Percentiles rank a stretch among this genome's conserved stretches.
These are phyloP conservation scores for Diaporthe caulivora DNA, from an alignment of 2,329 filamentous ascomycete species.

Conservation along the genomic window DNA sequence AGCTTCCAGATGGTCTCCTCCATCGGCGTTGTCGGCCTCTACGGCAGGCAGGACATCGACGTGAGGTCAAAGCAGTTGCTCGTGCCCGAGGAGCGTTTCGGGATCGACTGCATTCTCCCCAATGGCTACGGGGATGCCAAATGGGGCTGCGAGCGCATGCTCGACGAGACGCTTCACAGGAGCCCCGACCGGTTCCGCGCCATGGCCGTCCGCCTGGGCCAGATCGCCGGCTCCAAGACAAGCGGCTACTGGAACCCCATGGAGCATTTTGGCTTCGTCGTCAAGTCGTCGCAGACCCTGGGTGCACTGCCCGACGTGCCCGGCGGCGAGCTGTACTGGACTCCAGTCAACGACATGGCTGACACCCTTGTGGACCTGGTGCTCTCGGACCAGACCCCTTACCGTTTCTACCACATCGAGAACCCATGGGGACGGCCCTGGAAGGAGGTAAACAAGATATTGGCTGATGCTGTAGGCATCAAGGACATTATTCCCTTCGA, in stretches of 20 bases:
- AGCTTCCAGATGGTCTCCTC: slow-evolving; percentile 58
- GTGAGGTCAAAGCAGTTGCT: slow-evolving; percentile 4
- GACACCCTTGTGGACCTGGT: slow-evolving; percentile 45
- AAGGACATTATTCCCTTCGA: background rate
- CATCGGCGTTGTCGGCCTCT: slow-evolving; percentile 48
- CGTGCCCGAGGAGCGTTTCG: slow-evolving; percentile 58
- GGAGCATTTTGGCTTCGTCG: slow-evolving; percentile 63
- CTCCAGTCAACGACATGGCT: slow-evolving; percentile 56
- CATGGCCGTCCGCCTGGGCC: slow-evolving; percentile 60
- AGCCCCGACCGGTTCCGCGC: slow-evolving; percentile 55
- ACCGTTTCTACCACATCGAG: slow-evolving; percentile 31
- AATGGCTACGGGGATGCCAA: slow-evolving; percentile 67
- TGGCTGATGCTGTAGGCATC: background rate
- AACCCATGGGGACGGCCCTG: slow-evolving; percentile 22
- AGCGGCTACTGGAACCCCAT: slow-evolving; percentile 67
- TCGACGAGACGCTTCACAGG: slow-evolving; percentile 59
- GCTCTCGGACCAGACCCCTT: slow-evolving; percentile 15
- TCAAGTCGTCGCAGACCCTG: slow-evolving; percentile 62
- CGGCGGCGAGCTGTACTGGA: slow-evolving; percentile 57
- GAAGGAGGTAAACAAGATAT: background rate
- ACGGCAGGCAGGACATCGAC: slow-evolving; percentile 37
- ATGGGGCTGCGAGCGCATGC: slow-evolving; percentile 61
- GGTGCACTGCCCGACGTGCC: slow-evolving; percentile 54
- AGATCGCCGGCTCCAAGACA: slow-evolving; percentile 62
- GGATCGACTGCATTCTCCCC: slow-evolving; percentile 54